A percentile compares a stretch with the other conserved stretches of the same genome.
Conservation (phyloP, 257 asterid species). For the Handroanthus guayacan region DNA sequence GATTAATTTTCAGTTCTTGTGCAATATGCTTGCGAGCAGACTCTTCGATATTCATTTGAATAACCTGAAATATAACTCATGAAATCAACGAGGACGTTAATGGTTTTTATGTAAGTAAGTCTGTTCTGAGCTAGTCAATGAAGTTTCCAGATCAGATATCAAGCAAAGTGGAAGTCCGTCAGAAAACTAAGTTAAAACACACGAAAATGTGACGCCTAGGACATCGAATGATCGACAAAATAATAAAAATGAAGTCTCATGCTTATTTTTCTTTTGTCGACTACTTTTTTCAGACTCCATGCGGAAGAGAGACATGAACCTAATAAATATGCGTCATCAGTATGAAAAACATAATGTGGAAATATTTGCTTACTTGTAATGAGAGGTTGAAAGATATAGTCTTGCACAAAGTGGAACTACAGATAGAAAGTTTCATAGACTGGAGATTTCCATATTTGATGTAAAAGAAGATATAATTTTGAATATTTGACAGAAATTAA, state of each 20-base stretch:
- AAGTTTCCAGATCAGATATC: neutral
- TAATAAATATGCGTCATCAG: neutral
- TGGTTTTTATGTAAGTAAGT: neutral
- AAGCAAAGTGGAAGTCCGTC: neutral
- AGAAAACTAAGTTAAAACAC: neutral
- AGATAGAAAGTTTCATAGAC: neutral
- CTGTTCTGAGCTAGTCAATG: neutral
- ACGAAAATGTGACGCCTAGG: neutral
- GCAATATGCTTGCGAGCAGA: slow-evolving; percentile 82
- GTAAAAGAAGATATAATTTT: neutral
- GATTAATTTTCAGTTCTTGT: slow-evolving; percentile 96
- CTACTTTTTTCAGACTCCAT: neutral
- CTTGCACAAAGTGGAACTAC: neutral
- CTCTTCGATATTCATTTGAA: slow-evolving; percentile 95
- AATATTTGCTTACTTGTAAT: neutral
- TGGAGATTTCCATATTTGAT: neutral
- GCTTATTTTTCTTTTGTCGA: neutral
- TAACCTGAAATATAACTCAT: slow-evolving; percentile 63
- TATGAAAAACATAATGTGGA: neutral
- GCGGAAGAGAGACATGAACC: neutral
- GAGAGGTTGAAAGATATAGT: neutral
- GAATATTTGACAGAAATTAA: neutral
- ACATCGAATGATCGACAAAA: neutral
- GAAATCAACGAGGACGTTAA: slow-evolving; percentile 2
- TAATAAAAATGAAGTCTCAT: neutral